Evolutionary conservation across 2,329 filamentous ascomycete species (phyloP).

Genomic region (Venturia carpophila): DNA sequence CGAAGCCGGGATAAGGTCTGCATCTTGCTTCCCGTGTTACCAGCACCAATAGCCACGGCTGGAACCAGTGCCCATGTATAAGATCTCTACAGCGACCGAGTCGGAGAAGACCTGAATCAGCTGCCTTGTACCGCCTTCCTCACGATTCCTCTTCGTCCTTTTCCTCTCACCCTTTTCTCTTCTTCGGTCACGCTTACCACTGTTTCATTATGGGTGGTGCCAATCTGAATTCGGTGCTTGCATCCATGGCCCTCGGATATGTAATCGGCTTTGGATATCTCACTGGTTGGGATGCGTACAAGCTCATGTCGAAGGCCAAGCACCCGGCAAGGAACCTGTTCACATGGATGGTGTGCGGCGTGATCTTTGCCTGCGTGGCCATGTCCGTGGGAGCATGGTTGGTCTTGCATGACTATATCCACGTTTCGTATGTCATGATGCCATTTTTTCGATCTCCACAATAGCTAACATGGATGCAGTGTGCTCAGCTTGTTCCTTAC

Average conservation of each 20-base stretch:
- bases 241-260: not conserved
- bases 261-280: conserved; percentile 3
- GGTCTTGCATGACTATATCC: not conserved
- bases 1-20: not conserved
- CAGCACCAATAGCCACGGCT: not conserved
- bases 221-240: conserved; percentile 1
- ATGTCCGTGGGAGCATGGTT: conserved; percentile 6
- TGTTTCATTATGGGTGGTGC: not conserved
- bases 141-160: not conserved
- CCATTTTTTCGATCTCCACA: not conserved
- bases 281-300: conserved; percentile 4
- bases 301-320: not conserved
- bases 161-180: not conserved
- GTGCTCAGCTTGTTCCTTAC: conserved; percentile 3
- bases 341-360: not conserved
- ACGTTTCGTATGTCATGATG: not conserved
- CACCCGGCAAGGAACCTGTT: conserved; percentile 2
- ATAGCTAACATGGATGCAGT: not conserved
- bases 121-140: not conserved
- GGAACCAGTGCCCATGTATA: not conserved
- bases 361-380: conserved; percentile 7
- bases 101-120: not conserved
- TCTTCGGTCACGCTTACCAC: not conserved
- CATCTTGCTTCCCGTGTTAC: not conserved
- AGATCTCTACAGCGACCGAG: not conserved